Base-by-base conservation (phyloP, 2,329 filamentous ascomycete species). In the Beauveria scarabaeidicola region DNA sequence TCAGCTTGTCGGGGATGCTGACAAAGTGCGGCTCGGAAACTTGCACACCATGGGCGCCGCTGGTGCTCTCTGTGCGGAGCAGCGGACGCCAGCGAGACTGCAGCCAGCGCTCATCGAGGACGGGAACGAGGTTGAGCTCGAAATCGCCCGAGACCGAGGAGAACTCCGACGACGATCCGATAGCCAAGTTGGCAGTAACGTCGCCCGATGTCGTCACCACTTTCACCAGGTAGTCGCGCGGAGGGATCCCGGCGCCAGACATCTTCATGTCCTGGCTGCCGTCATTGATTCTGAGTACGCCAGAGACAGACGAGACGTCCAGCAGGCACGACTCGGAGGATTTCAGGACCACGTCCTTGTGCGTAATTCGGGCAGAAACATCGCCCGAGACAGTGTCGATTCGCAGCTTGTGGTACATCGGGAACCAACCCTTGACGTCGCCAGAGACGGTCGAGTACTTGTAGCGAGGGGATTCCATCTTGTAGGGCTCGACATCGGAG, bases 331-430 rank as follows among this genome's bases (percentile, higher is more conserved):
- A 66, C 19, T 69, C 69, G 8, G 74, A 72, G 6, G 63, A 52
- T n/a, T 69, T 63, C 8, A 69, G 63, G 43, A 73, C 68, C n/a
- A 65, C 73, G 0, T 70, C 67, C 63, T 78, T 70, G 6, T 78
- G 77, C 13, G 68, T 69, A 57, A 83, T 68, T 38, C 70, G 71
- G 3, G 73, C 70, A 17, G 61, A 61, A 59, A 82, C 68, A 56
- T 70, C 64, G 51, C 81, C 81, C 0, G 80, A 78, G 0, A 71
- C 70, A 8, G 77, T 74, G 19, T 69, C 64, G n/a, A 82, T 67
- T 19, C 71, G 69, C 13, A 84, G 73, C 32, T 74, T 68, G 64
- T 82, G 78, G 66, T 77, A 78, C 1, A 83, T 70, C 0, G 81
- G 78, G 71, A 78, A 82, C 67, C 73, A 75, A 32, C 81, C 81